Evolutionary conservation across 257 asterid genomes (phyloP).

Genomic region (Solanum gracilifrons): DNA sequence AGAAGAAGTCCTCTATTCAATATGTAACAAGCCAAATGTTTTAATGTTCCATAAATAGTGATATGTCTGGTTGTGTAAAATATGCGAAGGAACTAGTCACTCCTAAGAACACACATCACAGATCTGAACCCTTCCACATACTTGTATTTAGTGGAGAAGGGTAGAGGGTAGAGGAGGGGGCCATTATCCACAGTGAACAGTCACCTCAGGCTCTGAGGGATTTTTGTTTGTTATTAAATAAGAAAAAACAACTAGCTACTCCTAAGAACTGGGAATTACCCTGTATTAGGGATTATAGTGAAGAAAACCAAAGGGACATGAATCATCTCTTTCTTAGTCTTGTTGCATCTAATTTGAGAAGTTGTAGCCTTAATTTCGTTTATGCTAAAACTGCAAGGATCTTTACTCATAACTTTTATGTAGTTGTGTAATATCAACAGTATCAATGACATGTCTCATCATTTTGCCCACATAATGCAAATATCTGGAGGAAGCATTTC

Average conservation of each 20-base stretch:
- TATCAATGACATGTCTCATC: not conserved
- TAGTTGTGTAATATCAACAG: not conserved
- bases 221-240: not conserved
- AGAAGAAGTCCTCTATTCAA: not conserved
- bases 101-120: not conserved
- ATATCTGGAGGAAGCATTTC: not conserved
- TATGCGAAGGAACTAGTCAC: not conserved
- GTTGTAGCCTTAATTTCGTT: not conserved
- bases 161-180: not conserved
- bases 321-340: not conserved
- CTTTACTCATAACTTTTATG: not conserved
- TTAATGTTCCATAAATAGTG: not conserved
- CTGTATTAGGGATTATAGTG: not conserved
- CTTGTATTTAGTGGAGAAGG: not conserved
- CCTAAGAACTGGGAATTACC: not conserved
- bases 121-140: not conserved
- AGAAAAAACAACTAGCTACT: not conserved
- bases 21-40: not conserved
- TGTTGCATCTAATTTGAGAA: not conserved
- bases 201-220: not conserved
- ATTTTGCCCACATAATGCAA: not conserved
- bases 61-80: not conserved
- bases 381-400: not conserved
- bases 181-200: not conserved
- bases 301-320: not conserved